Evolutionary conservation across 2,329 filamentous ascomycete genomes (phyloP), one percentile per base, ranked within the genome.

Genomic region (Penicillium polonicum): DNA sequence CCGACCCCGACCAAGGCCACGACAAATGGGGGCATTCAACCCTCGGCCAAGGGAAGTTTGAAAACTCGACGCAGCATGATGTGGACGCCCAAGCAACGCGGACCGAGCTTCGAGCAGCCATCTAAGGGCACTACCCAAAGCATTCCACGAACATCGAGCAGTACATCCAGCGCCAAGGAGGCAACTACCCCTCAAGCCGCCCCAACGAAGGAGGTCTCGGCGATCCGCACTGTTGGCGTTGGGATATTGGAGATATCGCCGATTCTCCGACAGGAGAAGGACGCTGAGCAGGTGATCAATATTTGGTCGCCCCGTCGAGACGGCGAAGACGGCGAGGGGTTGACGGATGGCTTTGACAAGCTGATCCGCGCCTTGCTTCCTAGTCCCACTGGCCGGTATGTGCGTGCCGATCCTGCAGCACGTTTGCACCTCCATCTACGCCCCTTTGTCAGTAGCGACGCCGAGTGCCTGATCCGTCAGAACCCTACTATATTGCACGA

Each of bases 401-500:
- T 88, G 67, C 88, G 87, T 68, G 91, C 88, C 23, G 79, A 82
- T 54, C 83, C 84, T 54, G 86, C 91, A 25, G 91, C 93, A 68
- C 85, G 90, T 29, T 77, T 97, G 6, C 89, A 93, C 64, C 79
- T 97, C 1, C 88, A 90, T 59, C 78, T 97, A 15, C 89, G 88
- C 65, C 83, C 89, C 1, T 97, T 97, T 72, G 83, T 86, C 36
- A 84, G 89, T 66, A 80, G 85, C 1, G 91, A 97, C 67, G 86
- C 91, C 1, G 91, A 96, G 63, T 80, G 78, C 0, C 82, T 99
- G 41, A 89, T 97, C 69, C 91, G 89, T 68, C 86, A 88, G 48
- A 96, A 91, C 3, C 94, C 94, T 0, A 97, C 93, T 0, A 78
- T 95, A 15, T 84, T 99, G 15, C 88, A 95, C 50, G 88, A 89